Conservation (phyloP, 768 basidiomycete species). For the Thelephora aurantiotincta region DNA sequence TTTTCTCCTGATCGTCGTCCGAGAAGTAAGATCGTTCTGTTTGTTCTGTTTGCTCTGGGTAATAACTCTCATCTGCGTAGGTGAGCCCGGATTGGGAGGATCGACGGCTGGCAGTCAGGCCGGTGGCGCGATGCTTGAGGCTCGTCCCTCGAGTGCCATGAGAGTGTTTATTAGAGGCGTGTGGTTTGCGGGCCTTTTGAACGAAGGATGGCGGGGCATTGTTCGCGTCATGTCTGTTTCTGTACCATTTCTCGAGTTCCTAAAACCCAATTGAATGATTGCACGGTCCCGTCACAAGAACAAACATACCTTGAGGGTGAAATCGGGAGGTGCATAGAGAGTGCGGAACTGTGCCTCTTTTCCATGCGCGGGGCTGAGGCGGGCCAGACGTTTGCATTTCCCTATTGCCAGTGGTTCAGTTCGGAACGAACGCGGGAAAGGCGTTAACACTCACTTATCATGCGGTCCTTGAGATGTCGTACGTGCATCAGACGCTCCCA, state of each 20-base stretch:
- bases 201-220: constrained; percentile 6
- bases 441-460: constrained; percentile 33
- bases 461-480: constrained; percentile 66
- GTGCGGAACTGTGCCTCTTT: constrained; percentile 40
- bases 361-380: constrained; percentile 24
- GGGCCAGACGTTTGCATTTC: constrained; percentile 55
- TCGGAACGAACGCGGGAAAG: not conserved
- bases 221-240: constrained; percentile 24
- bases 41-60: not conserved
- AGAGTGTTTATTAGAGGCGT: not conserved
- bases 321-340: constrained; percentile 54
- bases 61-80: not conserved
- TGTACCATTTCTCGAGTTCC: constrained; percentile 71
- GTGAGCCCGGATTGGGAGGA: not conserved
- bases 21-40: not conserved
- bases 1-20: not conserved
- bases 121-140: not conserved
- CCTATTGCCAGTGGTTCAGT: not conserved
- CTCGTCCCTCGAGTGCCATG: constrained; percentile 8
- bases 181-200: constrained; percentile 15
- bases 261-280: constrained; percentile 17
- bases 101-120: not conserved
- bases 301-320: constrained; percentile 26
- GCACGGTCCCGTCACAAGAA: not conserved
- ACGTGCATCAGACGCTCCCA: constrained; percentile 65